Evolutionary conservation across 208 protist species (phyloP).

Genomic region (Balamuthia mandrillaris): DNA sequence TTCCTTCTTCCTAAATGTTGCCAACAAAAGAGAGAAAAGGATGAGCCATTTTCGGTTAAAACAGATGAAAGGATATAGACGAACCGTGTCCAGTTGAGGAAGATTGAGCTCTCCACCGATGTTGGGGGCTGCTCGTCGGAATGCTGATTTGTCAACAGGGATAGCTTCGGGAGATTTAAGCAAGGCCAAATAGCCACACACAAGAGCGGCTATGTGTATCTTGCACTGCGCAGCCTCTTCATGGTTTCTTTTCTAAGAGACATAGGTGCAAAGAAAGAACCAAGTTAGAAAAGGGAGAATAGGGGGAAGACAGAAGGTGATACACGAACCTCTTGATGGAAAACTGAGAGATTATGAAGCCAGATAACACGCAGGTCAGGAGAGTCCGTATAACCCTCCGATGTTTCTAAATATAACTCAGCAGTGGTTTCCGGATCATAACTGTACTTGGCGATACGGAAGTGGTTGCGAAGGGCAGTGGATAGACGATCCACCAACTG

Average conservation of each 20-base stretch:
- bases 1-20: not conserved
- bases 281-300: too few species aligned
- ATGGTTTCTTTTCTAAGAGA: not conserved
- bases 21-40: not conserved
- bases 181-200: not conserved
- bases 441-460: slow-evolving; percentile 4
- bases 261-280: not conserved
- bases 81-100: not conserved
- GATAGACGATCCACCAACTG: not conserved
- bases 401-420: not conserved
- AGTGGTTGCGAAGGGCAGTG: not conserved
- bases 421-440: slow-evolving; percentile 6
- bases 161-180: not conserved
- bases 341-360: slow-evolving; percentile 44
- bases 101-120: not conserved
- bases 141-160: not conserved
- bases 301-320: too few species aligned
- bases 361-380: slow-evolving; percentile 65
- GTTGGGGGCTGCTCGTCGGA: not conserved
- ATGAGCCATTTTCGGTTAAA: too few species aligned
- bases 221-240: slow-evolving; percentile 31
- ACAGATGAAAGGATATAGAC: too few species aligned
- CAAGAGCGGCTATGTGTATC: not conserved
- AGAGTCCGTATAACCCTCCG: slow-evolving; percentile 32
- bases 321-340: too few species aligned